A percentile compares a stretch with the other conserved stretches of the same genome.
phyloP scores from a whole-genome alignment of 306 rosid species.

The Cyclanthera cordifolia region DNA sequence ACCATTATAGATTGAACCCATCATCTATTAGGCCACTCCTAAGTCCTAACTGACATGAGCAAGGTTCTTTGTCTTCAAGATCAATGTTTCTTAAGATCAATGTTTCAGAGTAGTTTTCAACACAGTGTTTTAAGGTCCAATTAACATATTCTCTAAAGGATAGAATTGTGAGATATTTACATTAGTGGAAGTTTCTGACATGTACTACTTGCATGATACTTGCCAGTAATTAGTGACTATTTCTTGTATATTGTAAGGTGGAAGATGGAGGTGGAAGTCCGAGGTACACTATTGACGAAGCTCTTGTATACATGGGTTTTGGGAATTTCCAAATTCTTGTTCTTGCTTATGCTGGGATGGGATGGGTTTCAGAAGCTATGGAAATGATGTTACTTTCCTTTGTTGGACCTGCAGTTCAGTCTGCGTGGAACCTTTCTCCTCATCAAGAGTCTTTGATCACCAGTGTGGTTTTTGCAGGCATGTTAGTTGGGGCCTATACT shows the following conservation, averaged over 20 bases:
- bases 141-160: background rate
- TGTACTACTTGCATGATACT: background rate
- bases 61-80: background rate
- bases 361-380: slow-evolving; percentile 97
- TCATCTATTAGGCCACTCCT: too few relatives aligned
- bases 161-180: background rate
- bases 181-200: background rate
- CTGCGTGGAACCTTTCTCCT: slow-evolving; percentile 76
- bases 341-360: slow-evolving; percentile 83
- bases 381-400: slow-evolving; percentile 96
- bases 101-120: background rate
- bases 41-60: background rate
- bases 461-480: slow-evolving; percentile 76
- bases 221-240: background rate
- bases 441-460: slow-evolving; percentile 62
- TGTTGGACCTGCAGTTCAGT: slow-evolving; percentile 86
- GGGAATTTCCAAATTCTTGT: slow-evolving; percentile 78
- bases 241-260: slow-evolving; percentile 7
- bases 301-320: slow-evolving; percentile 66
- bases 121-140: background rate
- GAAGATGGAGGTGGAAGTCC: slow-evolving; percentile 26
- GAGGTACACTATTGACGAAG: slow-evolving; percentile 67
- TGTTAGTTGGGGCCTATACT: slow-evolving; percentile 75
- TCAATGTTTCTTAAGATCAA: background rate
- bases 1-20: too few relatives aligned